Evolutionary conservation across 495 filamentous ascomycete species (phyloP).

Genomic region (Xylaria grammica): DNA sequence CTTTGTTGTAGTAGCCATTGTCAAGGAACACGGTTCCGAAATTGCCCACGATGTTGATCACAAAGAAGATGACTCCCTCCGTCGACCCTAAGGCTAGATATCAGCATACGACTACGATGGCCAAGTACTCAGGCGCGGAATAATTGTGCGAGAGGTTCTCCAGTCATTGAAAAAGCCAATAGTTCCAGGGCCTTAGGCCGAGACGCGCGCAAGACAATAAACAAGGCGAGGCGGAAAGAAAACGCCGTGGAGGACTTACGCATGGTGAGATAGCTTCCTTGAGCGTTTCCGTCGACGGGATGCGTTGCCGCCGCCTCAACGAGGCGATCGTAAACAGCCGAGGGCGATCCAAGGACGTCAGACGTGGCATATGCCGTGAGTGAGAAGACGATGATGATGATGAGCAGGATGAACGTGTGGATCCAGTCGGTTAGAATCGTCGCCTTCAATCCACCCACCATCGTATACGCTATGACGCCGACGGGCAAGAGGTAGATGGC

Average conservation of each 20-base stretch:
- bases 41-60: conserved; percentile 91
- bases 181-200: background rate
- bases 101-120: background rate
- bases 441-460: conserved; percentile 56
- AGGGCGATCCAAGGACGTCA: conserved; percentile 76
- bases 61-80: conserved; percentile 92
- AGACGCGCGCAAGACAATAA: background rate
- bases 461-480: conserved; percentile 81
- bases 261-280: conserved; percentile 92
- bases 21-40: conserved; percentile 83
- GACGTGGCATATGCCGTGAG: conserved; percentile 85
- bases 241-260: conserved; percentile 32
- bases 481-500: conserved; percentile 91
- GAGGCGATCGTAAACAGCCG: conserved; percentile 80
- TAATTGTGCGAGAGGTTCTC: background rate
- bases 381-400: conserved; percentile 90
- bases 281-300: conserved; percentile 84
- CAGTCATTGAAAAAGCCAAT: background rate
- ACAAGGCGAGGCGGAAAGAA: background rate
- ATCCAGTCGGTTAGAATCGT: conserved; percentile 61
- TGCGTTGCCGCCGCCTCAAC: conserved; percentile 70
- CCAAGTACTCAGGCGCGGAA: background rate
- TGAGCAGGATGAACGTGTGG: conserved; percentile 84
- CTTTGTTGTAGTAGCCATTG: conserved; percentile 92
- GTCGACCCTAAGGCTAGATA: conserved; percentile 50